Evolutionary conservation across 73 alveolate species (phyloP), one percentile per base, ranked within the genome.

Genomic region (Stentor coeruleus): DNA sequence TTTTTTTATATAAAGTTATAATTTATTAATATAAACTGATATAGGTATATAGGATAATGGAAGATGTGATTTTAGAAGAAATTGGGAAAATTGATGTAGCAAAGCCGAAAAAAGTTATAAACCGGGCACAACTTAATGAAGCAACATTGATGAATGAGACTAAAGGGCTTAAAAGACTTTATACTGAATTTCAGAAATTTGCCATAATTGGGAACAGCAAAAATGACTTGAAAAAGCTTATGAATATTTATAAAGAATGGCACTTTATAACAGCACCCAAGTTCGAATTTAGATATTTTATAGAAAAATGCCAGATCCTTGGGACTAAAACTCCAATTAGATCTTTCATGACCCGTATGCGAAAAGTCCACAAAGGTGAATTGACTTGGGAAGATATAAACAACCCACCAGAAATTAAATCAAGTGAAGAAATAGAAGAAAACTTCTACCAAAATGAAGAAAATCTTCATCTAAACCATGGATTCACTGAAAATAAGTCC

Each of bases 111-210:
- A 49, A 49, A 49, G 28, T 11, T 11, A 20, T 49, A 49, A 49
- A 49, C 66, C 66, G 66, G 20, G 66, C 20, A 11, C 66, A 49
- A 49, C 66, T 49, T 11, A 49, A 49, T 49, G 66, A 49, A 49
- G 6, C 66, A 20, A 49, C 66, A 11, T 49, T 49, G 20, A 6
- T 49, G 6, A 6, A 49, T 11, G 28, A 6, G 6, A 49, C 66
- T 6, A 66, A 66, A 66, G 79, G 79, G 39, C 79, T 66, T 26
- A 20, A 66, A 66, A 66, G 33, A 66, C 39, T 66, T 28, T 66
- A 66, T 40, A 26, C n/a, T 28, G 39, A 26, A 20, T 26, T 26
- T 31, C n/a, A 20, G 49, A 66, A 20, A 20, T 33, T 66, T 26
- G n/a, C n/a, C n/a, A 20, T 66, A 0, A 20, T 11, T 28, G 79